phyloP scores from a whole-genome alignment of 176 grass and related monocot species.

The Eragrostis curvula region DNA sequence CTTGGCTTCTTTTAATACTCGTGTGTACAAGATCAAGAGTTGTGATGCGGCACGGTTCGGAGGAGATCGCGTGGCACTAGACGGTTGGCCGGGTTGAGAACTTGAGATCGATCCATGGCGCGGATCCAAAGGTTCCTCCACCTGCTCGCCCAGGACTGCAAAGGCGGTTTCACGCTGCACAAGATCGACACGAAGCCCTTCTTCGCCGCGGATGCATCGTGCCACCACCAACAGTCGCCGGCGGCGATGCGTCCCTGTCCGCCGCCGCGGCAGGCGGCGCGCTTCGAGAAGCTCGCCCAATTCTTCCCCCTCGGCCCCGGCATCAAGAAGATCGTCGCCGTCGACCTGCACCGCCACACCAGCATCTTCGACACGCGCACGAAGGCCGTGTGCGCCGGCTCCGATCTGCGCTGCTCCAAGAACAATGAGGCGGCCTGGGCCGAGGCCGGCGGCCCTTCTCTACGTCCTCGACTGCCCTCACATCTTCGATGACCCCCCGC shows the following conservation, averaged over 20 bases:
- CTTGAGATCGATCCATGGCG: background rate
- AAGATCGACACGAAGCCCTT: background rate
- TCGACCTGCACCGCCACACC: background rate
- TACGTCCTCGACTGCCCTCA: background rate
- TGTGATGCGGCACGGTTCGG: no score
- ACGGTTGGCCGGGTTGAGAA: no score
- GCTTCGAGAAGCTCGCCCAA: background rate
- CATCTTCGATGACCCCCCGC: no score
- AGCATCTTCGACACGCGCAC: background rate
- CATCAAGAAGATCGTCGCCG: background rate
- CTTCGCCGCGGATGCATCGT: background rate
- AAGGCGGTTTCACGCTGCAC: background rate
- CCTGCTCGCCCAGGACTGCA: background rate
- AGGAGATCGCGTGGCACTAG: no score
- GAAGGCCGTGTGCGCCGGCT: background rate
- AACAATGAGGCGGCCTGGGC: background rate
- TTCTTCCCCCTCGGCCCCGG: background rate
- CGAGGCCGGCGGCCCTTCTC: constrained; percentile 2
- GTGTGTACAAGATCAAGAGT: no score
- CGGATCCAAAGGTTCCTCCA: background rate
- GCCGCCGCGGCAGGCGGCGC: no score
- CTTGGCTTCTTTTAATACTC: no score
- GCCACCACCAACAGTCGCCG: no score
- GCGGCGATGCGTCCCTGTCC: no score
- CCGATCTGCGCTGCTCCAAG: background rate